Evolutionary conservation across 1,284 basidiomycete species (phyloP).

Genomic region (Ustilago trichophora): DNA sequence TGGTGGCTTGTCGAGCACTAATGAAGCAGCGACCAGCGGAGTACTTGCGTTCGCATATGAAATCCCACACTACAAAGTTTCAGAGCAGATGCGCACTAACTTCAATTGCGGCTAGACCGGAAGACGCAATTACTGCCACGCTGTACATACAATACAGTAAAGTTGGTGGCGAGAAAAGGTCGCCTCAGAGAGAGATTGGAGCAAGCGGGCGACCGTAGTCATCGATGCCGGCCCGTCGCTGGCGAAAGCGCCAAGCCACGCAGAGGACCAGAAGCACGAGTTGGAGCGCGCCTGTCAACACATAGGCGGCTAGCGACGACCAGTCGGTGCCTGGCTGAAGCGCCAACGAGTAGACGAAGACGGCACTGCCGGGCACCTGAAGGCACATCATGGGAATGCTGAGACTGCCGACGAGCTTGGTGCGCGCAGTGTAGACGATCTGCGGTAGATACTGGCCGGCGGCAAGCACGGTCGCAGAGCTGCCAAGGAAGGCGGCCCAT

Average conservation of each 20-base stretch:
- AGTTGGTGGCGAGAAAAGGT: too few relatives aligned
- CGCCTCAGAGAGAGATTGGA: constrained; percentile 22
- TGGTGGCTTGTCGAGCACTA: too few relatives aligned
- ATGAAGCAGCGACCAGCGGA: too few relatives aligned
- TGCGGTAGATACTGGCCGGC: constrained; percentile 88
- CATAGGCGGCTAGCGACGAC: constrained; percentile 71
- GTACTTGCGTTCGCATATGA: too few relatives aligned
- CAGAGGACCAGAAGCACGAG: constrained; percentile 75
- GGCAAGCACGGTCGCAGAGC: constrained; percentile 81
- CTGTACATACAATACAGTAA: too few relatives aligned
- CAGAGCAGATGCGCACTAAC: too few relatives aligned
- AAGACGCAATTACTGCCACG: too few relatives aligned
- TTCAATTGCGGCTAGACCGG: too few relatives aligned
- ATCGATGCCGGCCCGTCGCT: constrained; percentile 80
- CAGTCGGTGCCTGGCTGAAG: constrained; percentile 58
- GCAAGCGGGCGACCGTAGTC: constrained; percentile 84
- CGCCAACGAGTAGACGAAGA: constrained; percentile 79
- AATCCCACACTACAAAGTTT: neutral
- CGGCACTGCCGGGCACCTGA: constrained; percentile 87
- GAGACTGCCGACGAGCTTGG: constrained; percentile 86
- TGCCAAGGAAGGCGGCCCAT: constrained; percentile 87
- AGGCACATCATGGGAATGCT: constrained; percentile 94
- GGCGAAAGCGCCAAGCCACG: constrained; percentile 68
- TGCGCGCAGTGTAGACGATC: constrained; percentile 79
- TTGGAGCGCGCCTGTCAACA: constrained; percentile 87